Percentiles rank a stretch among this genome's conserved stretches.
Evolutionary conservation across 179 eudicot genomes (phyloP).

Genomic region (Sideroxylon spinosum): DNA sequence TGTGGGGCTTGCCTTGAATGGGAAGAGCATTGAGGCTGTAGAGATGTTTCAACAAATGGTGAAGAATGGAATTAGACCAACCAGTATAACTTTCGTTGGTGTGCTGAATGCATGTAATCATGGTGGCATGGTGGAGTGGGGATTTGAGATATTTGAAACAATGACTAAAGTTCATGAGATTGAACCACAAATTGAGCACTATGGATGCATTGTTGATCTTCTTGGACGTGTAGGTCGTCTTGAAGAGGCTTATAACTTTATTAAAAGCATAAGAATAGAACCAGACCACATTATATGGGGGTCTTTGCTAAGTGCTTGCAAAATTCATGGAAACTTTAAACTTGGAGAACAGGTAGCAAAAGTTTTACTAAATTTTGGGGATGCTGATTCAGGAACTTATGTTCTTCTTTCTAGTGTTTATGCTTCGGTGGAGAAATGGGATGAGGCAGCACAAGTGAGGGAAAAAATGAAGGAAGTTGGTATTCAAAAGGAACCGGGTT

Average conservation of each 20-base stretch:
- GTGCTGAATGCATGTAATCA: slow-evolving; percentile 8
- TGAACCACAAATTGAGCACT: slow-evolving; percentile 12
- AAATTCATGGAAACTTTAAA: slow-evolving; percentile 8
- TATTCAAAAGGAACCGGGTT: slow-evolving; percentile 16
- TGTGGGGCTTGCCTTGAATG: not conserved
- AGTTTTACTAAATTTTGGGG: not conserved
- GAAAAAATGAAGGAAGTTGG: slow-evolving; percentile 1
- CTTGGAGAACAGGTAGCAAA: slow-evolving; percentile 6
- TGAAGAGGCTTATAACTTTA: slow-evolving; percentile 9
- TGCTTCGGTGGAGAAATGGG: slow-evolving; percentile 6
- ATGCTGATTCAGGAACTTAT: slow-evolving; percentile 15
- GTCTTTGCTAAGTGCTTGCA: slow-evolving; percentile 2
- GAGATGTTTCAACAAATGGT: not conserved
- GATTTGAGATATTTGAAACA: not conserved
- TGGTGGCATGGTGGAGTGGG: not conserved
- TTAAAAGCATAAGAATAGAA: not conserved
- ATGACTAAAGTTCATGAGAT: not conserved
- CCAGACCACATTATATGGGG: slow-evolving; percentile 7
- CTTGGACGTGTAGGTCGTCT: slow-evolving; percentile 9
- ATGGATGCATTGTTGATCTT: slow-evolving; percentile 15
- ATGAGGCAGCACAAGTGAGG: slow-evolving; percentile 4
- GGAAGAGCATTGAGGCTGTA: not conserved
- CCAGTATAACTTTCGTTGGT: slow-evolving; percentile 2
- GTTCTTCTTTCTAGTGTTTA: slow-evolving; percentile 3
- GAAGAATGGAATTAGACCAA: not conserved